These are phyloP conservation scores for Kalmanozyma brasiliensis DNA, from an alignment of 1,284 basidiomycete species.

Conservation along the genomic window DNA sequence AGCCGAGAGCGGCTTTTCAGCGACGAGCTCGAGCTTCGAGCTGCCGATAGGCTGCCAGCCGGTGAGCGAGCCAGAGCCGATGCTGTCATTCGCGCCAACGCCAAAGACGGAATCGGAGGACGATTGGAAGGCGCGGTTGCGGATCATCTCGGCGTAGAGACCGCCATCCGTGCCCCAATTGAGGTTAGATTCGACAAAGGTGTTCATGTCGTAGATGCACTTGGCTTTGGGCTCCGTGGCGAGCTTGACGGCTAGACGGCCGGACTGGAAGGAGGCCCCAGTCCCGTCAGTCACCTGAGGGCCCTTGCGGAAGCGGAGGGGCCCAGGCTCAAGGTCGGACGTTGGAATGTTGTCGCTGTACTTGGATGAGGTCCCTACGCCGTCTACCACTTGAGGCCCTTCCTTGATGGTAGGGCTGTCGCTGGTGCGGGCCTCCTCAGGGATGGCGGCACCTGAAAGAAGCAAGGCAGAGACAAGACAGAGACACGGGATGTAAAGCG, in stretches of 20 bases:
- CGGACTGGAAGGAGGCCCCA: slow-evolving; percentile 3
- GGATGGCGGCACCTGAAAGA: slow-evolving; percentile 7
- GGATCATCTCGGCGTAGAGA: slow-evolving; percentile 56
- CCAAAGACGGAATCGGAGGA: slow-evolving; percentile 27
- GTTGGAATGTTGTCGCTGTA: not conserved
- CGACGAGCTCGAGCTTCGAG: slow-evolving; percentile 30
- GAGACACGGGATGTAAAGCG: not conserved
- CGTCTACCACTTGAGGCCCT: too few species aligned
- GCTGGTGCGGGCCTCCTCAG: not conserved
- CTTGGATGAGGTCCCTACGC: too few species aligned
- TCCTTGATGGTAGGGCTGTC: too few species aligned
- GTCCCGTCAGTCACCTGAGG: slow-evolving; percentile 16
- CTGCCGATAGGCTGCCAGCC: slow-evolving; percentile 34
- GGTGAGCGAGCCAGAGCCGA: slow-evolving; percentile 45
- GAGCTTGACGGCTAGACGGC: slow-evolving; percentile 17
- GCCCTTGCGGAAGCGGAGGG: slow-evolving; percentile 6
- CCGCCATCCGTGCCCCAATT: slow-evolving; percentile 59
- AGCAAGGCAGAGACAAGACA: too few species aligned
- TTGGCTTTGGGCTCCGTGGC: slow-evolving; percentile 28
- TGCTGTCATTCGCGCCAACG: slow-evolving; percentile 14
- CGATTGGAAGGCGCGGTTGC: slow-evolving; percentile 54
- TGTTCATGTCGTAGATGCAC: slow-evolving; percentile 53
- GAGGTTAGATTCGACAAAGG: slow-evolving; percentile 51
- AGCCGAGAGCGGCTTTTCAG: slow-evolving; percentile 36
- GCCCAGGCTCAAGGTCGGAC: not conserved